Base-by-base conservation (phyloP, 1,284 basidiomycete genomes). In the Cryptococcus floricola region DNA sequence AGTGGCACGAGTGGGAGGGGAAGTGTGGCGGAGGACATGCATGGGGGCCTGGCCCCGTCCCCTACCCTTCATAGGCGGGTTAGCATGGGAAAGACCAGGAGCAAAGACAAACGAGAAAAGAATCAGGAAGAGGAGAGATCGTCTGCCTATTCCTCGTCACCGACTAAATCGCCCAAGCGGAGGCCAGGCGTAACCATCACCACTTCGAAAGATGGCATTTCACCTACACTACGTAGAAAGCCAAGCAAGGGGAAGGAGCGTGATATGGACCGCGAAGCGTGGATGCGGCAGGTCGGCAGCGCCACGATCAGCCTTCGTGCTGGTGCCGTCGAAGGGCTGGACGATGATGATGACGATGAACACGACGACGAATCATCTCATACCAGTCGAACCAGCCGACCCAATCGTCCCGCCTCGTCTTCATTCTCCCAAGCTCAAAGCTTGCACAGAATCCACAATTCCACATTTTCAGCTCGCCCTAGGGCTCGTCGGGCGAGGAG, bases 221-320 rank as follows among this genome's bases (percentile, higher is more conserved):
- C 31, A 45, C 58, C 12, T 52, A 53, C 42, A 56, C 38, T 14
- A 27, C n/a, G 19, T 27, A n/a, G 46, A 14, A 48, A 27, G 46
- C 23, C 16, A 19, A 48, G 25, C 46, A 63, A 63, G 42, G 58
- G 56, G 9, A 62, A 60, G 41, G 61, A 56, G 12, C 54, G 48
- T 28, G 58, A 48, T 37, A 39, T n/a, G 31, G 50, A 50, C 13
- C 14, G 31, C 28, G 39, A 54, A 34, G 14, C 46, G 27, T 39
- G 23, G 45, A 37, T 52, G 38, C 55, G 56, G n/a, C 59, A 69
- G 50, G 50, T 69, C 3, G 68, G 64, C 8, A 70, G 68, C 39
- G 68, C 67, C 7, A 71, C 61, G 27, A 64, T 70, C 54, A 67
- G 57, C 34, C 58, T 69, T 13, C 64, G 59, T 31, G 65, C 60